Evolutionary conservation across 305 asterid genomes (phyloP).

Genomic region (Galium porrigens): DNA sequence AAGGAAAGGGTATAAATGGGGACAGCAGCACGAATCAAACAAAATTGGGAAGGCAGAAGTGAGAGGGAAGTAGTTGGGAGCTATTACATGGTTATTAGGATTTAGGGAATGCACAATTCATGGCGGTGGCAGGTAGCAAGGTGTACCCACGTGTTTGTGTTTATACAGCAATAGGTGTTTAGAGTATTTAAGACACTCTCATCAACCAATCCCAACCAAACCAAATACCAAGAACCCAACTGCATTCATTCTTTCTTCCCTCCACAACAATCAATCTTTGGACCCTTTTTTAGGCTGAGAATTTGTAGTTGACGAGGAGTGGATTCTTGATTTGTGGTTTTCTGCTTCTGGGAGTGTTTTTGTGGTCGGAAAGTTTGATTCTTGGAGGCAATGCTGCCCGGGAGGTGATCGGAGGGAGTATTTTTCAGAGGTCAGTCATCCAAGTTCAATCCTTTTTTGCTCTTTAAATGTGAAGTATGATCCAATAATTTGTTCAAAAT

Average conservation of each 20-base stretch:
- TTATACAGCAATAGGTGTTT: not conserved
- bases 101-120: not conserved
- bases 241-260: not conserved
- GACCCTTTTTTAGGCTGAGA: not conserved
- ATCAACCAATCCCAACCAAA: conserved; percentile 48
- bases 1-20: conserved; percentile 4
- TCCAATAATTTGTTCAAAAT: not conserved
- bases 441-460: not conserved
- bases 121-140: conserved; percentile 16
- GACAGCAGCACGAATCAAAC: not conserved
- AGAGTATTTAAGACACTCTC: conserved; percentile 25
- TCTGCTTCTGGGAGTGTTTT: conserved; percentile 4
- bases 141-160: conserved; percentile 31
- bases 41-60: not conserved
- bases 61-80: conserved; percentile 21
- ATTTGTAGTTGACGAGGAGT: not conserved
- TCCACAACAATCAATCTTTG: not conserved
- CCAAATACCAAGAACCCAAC: conserved; percentile 13
- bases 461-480: conserved; percentile 5
- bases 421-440: conserved; percentile 12
- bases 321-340: conserved; percentile 9
- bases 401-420: conserved; percentile 1
- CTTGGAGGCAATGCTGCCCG: conserved; percentile 12
- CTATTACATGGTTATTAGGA: conserved; percentile 5
- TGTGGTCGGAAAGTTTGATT: not conserved